Conservation (phyloP, 2,329 filamentous ascomycete genomes). For the Sphaerulina populicola region DNA sequence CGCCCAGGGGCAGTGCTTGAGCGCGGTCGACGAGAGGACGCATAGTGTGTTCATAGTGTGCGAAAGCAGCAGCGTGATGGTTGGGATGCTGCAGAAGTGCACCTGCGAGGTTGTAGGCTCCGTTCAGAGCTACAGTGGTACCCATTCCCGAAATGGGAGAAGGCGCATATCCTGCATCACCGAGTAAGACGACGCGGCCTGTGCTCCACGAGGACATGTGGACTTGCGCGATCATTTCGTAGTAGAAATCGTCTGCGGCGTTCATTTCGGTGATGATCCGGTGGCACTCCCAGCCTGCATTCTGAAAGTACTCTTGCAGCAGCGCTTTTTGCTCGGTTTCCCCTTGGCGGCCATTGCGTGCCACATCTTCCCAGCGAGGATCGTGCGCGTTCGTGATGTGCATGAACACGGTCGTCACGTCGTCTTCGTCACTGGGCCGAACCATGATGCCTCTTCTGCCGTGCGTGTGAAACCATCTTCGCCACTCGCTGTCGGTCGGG, state of each 20-base stretch:
- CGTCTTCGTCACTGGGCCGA: constrained; percentile 21
- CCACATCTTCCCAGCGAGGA: constrained; percentile 16
- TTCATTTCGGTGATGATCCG: constrained; percentile 26
- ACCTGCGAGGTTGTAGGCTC: constrained; percentile 31
- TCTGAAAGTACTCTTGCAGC: constrained; percentile 24
- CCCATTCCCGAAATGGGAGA: constrained; percentile 33
- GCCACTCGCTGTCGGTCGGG: constrained; percentile 25
- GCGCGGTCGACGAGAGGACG: constrained; percentile 22
- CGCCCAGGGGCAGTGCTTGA: constrained; percentile 25
- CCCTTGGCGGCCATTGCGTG: constrained; percentile 13
- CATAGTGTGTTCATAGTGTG: constrained; percentile 23
- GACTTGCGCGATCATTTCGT: constrained; percentile 28
- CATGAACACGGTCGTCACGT: constrained; percentile 25
- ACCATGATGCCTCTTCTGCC: constrained; percentile 28
- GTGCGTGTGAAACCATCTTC: constrained; percentile 29
- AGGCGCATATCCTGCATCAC: constrained; percentile 29
- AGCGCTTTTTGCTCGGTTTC: constrained; percentile 25
- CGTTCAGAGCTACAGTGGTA: constrained; percentile 30
- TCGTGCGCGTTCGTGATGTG: constrained; percentile 22
- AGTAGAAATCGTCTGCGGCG: constrained; percentile 30
- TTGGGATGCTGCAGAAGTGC: constrained; percentile 18
- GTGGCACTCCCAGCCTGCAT: constrained; percentile 26
- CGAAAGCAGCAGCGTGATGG: constrained; percentile 21
- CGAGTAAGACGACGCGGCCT: constrained; percentile 28
- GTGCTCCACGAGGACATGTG: constrained; percentile 27